Percentiles rank a stretch among this genome's conserved stretches.
Evolutionary conservation across 2,329 filamentous ascomycete species (phyloP).

Genomic region (Colletotrichum costaricense): DNA sequence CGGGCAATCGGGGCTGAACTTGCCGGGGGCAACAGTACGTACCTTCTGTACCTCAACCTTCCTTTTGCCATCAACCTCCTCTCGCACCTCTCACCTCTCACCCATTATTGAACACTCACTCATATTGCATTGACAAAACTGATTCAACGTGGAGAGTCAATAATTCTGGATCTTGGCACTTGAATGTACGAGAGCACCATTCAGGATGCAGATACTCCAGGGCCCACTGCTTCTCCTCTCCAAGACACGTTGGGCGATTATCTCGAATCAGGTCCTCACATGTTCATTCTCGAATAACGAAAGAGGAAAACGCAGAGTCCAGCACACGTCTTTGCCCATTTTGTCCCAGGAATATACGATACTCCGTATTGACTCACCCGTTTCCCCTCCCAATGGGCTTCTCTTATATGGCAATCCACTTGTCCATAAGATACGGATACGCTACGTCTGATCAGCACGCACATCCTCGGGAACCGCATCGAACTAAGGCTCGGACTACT

Average conservation of each 20-base stretch:
- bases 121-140: neutral
- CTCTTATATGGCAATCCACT: neutral
- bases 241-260: neutral
- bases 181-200: neutral
- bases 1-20: conserved; percentile 2
- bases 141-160: neutral
- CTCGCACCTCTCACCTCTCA: too few relatives aligned
- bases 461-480: neutral
- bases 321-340: neutral
- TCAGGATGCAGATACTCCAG: neutral
- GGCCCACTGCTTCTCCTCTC: neutral
- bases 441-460: conserved; percentile 3
- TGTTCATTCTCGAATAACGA: neutral
- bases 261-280: neutral
- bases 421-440: neutral
- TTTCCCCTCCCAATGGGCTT: neutral
- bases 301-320: neutral
- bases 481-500: neutral
- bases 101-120: too few relatives aligned
- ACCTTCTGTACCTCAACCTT: neutral
- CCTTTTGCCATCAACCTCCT: too few relatives aligned
- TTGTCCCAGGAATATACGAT: neutral
- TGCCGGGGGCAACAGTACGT: conserved; percentile 3
- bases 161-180: neutral
- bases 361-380: neutral